Evolutionary conservation across 176 grass and related monocot genomes (phyloP), one percentile per base, ranked within the genome.

Genomic region (barley (Hordeum vulgare)): DNA sequence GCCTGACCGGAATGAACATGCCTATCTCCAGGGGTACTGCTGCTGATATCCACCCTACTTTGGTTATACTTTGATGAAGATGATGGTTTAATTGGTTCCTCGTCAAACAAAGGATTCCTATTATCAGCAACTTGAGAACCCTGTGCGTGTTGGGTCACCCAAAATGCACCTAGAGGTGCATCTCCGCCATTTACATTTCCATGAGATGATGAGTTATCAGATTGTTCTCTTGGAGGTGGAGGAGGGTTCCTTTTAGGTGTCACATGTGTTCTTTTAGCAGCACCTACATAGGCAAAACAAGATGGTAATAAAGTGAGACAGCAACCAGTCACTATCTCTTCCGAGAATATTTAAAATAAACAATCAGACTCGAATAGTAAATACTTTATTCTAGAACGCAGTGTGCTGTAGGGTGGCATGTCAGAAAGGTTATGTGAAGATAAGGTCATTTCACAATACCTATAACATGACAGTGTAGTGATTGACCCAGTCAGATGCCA

Each of bases 191-290:
- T 86, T 82, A 84, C 74, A 60, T 59, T 74, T 74, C 33, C 82
- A 81, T 91, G 84, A 23, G 86, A 79, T 40, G 35, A 74, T 63
- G 81, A 87, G 70, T 65, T 83, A 83, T 62, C 84, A 74, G 69
- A 66, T 69, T 87, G 91, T 75, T 93, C 94, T 87, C 60, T 89
- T 89, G 89, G 88, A 86, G 89, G 89, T 4, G 90, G 83, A 62
- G 93, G 94, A 42, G 86, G 94, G 61, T 67, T 94, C 70, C 94
- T 90, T 85, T 73, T 93, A 66, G 94, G 91, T 75, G 87, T 74
- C 75, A 87, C 44, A 58, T 24, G 76, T 74, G 91, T 89, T 67
- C 82, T 97, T 86, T 76, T 91, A 64, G 61, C 81, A 21, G 56
- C 79, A 90, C 75, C 89, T 94, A 86, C 37, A 35, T 20, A 86